Conservation (phyloP, 2,329 filamentous ascomycete species). For the Pseudogymnoascus destructans region DNA sequence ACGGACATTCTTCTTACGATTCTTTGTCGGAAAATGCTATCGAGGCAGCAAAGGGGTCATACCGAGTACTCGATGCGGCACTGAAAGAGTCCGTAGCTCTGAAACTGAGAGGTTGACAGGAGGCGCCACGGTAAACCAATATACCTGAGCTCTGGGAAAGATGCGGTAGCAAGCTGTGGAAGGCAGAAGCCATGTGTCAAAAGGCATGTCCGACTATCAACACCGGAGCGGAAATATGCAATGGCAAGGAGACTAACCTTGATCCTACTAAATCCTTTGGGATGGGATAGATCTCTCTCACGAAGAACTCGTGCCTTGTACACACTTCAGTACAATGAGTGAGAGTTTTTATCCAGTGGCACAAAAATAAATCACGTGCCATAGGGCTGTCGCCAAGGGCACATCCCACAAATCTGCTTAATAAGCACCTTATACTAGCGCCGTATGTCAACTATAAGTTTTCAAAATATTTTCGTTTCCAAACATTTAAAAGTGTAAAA, state of each 20-base stretch:
- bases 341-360: background rate
- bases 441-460: slow-evolving; percentile 6
- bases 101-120: slow-evolving; percentile 14
- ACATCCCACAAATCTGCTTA: background rate
- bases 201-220: background rate
- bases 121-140: background rate
- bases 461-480: background rate
- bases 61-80: slow-evolving; percentile 47
- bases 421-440: slow-evolving; percentile 3
- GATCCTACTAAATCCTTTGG: background rate
- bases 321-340: background rate
- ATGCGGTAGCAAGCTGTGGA: background rate
- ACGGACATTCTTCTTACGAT: slow-evolving; percentile 33
- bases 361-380: background rate
- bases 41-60: slow-evolving; percentile 44
- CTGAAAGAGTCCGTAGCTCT: slow-evolving; percentile 42
- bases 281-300: background rate
- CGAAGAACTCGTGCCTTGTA: background rate
- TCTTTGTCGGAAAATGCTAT: slow-evolving; percentile 49
- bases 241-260: background rate
- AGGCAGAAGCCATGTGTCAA: background rate
- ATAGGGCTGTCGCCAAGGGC: background rate
- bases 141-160: background rate
- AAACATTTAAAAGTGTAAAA: background rate
- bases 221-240: background rate